Conservation (phyloP, 352 stramenopile species). For the Phytophthora colocasiae region DNA sequence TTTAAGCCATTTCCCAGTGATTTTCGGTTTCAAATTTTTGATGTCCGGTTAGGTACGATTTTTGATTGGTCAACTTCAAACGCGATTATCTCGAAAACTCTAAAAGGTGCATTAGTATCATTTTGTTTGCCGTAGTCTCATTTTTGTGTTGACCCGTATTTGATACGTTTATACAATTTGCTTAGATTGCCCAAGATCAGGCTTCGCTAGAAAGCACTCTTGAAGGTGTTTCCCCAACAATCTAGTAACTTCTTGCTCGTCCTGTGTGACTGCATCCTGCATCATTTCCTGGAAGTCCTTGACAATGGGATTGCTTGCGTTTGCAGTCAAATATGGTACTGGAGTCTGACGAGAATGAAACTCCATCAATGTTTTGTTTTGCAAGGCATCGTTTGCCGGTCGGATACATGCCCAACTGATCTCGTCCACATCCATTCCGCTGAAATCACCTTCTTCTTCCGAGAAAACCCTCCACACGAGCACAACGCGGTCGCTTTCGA, state of each 20-base stretch:
- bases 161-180: no score
- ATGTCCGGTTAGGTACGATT: no score
- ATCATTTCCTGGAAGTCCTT: constrained; percentile 2
- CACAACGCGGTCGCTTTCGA: constrained; percentile 46
- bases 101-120: no score
- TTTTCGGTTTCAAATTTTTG: no score
- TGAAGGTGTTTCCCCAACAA: background rate
- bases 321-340: background rate
- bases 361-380: background rate
- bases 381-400: background rate
- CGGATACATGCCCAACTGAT: background rate
- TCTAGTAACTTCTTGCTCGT: background rate
- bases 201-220: background rate
- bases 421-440: constrained; percentile 34
- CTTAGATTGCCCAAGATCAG: no score
- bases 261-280: background rate
- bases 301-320: background rate
- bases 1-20: no score
- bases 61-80: no score
- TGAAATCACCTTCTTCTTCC: constrained; percentile 34
- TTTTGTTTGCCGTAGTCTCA: no score
- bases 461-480: constrained; percentile 51
- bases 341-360: background rate
- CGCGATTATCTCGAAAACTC: no score
- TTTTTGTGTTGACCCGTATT: no score